Base-by-base conservation (phyloP, 345 rosid genomes). In the Heritiera littoralis region DNA sequence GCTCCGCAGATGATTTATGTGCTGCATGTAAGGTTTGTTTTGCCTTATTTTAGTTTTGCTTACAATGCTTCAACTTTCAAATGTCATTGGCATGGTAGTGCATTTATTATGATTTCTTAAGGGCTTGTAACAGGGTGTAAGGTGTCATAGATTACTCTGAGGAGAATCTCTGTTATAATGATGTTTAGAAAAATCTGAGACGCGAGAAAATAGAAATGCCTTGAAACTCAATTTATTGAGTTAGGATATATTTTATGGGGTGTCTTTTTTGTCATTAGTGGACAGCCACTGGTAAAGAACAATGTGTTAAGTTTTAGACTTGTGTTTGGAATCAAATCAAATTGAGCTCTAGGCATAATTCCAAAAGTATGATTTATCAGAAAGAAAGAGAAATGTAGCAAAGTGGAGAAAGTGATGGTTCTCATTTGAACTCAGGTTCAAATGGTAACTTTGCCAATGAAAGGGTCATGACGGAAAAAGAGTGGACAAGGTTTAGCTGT, bases 21-120 rank as follows among this genome's bases (percentile, higher is more conserved):
- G 65, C 86, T 73, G 82, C 89, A 87, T 93, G 98, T 84, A 90
- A 93, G 99, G 98, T 95, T 82, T 79, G 96, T 90, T 23, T 76
- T 84, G 12, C 17, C 58, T 85, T 75, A 67, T 52, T 80, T 49
- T 69, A 6, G 11, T 41, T 55, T 49, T 77, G 32, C 40, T 28
- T 75, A 13, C 2, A 18, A 48, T 61, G 61, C 38, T 79, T 63
- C 54, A 40, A 56, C 32, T 77, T 23, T 0, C 3, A 41, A 38
- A 20, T 38, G 17, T 52, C 51, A 66, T 38, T 56, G 35, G 56
- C 71, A 1, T 12, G 52, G 9, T 63, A 52, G 32, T 73, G 52
- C 79, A 74, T 23, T 1, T 60, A 52, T 63, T 6, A 3, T 49
- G 20, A 30, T 71, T 68, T 64, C 40, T 5, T 5, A 6, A n/a